Conservation (phyloP, 1,284 basidiomycete species). For the Ustilago tritici region DNA sequence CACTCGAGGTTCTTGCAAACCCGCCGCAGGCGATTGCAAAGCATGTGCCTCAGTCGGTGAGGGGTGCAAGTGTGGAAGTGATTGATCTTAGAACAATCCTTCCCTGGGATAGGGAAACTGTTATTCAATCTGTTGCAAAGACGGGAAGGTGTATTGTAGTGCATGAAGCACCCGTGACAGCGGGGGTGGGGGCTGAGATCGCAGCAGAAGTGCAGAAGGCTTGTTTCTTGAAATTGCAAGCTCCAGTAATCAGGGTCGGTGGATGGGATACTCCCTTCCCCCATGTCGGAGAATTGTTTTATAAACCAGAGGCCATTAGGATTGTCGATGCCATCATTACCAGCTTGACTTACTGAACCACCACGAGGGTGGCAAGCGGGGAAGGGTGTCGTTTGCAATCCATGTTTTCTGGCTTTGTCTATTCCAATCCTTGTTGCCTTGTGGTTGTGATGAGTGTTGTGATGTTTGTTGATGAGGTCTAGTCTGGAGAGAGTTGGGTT, state of each 20-base stretch:
- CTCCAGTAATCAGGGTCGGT: constrained; percentile 49
- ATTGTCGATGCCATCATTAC: constrained; percentile 56
- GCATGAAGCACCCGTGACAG: constrained; percentile 64
- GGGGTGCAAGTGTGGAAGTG: constrained; percentile 82
- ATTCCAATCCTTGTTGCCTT: too few relatives aligned
- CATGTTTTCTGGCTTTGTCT: too few relatives aligned
- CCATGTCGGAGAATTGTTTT: constrained; percentile 58
- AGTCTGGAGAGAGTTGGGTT: too few relatives aligned
- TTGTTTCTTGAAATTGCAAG: constrained; percentile 61
- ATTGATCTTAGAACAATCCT: constrained; percentile 90
- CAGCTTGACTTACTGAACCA: constrained; percentile 34
- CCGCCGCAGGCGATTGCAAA: constrained; percentile 78
- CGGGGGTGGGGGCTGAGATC: constrained; percentile 61
- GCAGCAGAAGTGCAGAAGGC: constrained; percentile 56
- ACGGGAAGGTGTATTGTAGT: constrained; percentile 64
- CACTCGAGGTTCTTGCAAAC: constrained; percentile 76
- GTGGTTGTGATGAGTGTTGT: too few relatives aligned
- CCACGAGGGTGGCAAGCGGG: too few relatives aligned
- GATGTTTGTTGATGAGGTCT: too few relatives aligned
- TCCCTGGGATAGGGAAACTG: constrained; percentile 84
- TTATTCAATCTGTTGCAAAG: constrained; percentile 51
- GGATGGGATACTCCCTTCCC: constrained; percentile 63
- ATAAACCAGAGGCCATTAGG: constrained; percentile 57
- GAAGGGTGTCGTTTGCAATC: too few relatives aligned
- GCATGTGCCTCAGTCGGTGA: constrained; percentile 79